Conservation (phyloP, 805 yeast genomes). For the Ogataea zsoltii region DNA sequence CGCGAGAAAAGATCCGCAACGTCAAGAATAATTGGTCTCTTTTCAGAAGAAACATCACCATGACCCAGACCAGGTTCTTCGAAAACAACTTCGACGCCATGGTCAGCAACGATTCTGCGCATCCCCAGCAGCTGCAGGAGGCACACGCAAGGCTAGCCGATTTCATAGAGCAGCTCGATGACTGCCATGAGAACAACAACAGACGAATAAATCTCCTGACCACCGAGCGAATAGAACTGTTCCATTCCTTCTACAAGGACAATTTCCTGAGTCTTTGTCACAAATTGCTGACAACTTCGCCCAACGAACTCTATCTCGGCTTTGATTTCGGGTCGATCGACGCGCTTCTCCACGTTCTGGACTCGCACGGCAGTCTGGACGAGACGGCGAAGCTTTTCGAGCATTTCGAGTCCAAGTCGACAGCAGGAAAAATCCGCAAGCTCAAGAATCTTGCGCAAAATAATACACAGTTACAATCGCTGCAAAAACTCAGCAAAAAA, state of each 20-base stretch:
- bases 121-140: not conserved
- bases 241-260: slow-evolving; percentile 25
- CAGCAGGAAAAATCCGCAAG: slow-evolving; percentile 2
- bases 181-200: not conserved
- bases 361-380: slow-evolving; percentile 21
- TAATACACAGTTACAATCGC: not conserved
- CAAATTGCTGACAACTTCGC: slow-evolving; percentile 7
- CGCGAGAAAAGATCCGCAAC: slow-evolving; percentile 6
- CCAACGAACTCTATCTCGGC: slow-evolving; percentile 15
- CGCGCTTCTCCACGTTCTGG: slow-evolving; percentile 22
- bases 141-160: slow-evolving; percentile 5
- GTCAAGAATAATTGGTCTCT: slow-evolving; percentile 12
- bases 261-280: slow-evolving; percentile 18
- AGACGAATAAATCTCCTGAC: not conserved
- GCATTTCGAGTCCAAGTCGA: slow-evolving; percentile 11
- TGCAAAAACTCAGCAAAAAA: not conserved
- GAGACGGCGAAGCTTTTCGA: slow-evolving; percentile 21
- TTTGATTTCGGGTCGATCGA: slow-evolving; percentile 11
- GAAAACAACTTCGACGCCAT: slow-evolving; percentile 27
- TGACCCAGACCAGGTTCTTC: slow-evolving; percentile 25
- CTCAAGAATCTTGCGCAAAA: not conserved
- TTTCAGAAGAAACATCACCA: slow-evolving; percentile 24
- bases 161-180: not conserved
- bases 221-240: slow-evolving; percentile 18
- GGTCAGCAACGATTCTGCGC: slow-evolving; percentile 6